Percentiles rank a stretch among this genome's conserved stretches.
These are phyloP conservation scores for Collybiopsis confluens DNA, from an alignment of 768 basidiomycete species.

Conservation along the genomic window DNA sequence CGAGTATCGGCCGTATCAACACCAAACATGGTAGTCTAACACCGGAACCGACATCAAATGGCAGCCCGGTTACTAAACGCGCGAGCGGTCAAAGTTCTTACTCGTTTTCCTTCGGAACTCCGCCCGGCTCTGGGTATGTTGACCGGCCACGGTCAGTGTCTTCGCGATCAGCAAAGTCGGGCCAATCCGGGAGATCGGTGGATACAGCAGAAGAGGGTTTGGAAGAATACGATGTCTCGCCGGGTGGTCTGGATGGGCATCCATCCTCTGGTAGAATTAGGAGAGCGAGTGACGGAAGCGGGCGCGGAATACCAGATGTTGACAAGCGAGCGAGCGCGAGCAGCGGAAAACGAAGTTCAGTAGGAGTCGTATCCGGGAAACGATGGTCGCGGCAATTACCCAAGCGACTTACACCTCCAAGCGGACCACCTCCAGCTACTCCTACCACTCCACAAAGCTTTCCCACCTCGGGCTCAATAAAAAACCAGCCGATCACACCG, in stretches of 20 bases:
- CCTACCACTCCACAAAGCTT: constrained; percentile 24
- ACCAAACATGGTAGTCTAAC: constrained; percentile 1
- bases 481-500: constrained; percentile 2
- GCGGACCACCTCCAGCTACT: constrained; percentile 53
- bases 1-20: constrained; percentile 3
- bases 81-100: background rate
- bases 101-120: constrained; percentile 6
- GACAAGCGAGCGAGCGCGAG: constrained; percentile 2
- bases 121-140: constrained; percentile 1
- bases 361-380: constrained; percentile 20
- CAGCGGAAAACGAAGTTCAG: constrained; percentile 3
- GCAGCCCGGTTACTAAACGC: background rate
- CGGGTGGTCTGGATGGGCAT: background rate
- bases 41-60: background rate
- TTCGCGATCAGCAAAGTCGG: background rate
- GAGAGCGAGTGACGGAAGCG: constrained; percentile 1
- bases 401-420: constrained; percentile 51
- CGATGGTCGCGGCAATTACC: constrained; percentile 60
- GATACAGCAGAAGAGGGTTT: constrained; percentile 1
- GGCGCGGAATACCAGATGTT: constrained; percentile 1
- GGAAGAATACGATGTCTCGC: background rate
- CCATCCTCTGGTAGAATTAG: background rate
- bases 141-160: constrained; percentile 2
- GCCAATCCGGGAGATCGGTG: background rate
- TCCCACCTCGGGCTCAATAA: background rate